Percentiles rank a stretch among this genome's conserved stretches.
phyloP scores from a whole-genome alignment of 345 rosid genomes.

The Firmiana major region DNA sequence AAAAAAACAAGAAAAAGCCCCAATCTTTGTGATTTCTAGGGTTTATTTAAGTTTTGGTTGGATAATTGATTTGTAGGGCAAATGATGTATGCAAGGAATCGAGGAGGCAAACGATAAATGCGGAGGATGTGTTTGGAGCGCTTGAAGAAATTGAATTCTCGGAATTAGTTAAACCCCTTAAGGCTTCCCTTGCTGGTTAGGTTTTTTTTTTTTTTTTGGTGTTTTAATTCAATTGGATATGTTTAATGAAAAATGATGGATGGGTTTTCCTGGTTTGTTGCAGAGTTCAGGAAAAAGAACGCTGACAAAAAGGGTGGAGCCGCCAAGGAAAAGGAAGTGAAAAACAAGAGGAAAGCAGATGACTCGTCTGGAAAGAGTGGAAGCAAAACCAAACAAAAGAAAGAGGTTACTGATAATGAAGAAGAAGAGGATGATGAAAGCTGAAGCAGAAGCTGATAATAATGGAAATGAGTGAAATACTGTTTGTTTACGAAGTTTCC shows the following conservation, averaged over 20 bases:
- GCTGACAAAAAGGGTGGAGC: slow-evolving; percentile 57
- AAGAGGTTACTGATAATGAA: background rate
- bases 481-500: too few species aligned
- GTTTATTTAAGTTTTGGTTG: background rate
- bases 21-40: slow-evolving; percentile 3
- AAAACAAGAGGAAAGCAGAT: slow-evolving; percentile 48
- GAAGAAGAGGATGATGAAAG: too few species aligned
- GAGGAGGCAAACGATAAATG: slow-evolving; percentile 61
- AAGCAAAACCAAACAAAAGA: slow-evolving; percentile 29
- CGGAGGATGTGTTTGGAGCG: slow-evolving; percentile 56
- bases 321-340: slow-evolving; percentile 38
- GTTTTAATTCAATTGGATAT: background rate
- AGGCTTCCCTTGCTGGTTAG: slow-evolving; percentile 55
- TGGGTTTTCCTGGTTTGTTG: slow-evolving; percentile 14
- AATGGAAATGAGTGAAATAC: background rate
- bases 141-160: slow-evolving; percentile 61
- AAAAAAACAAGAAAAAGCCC: background rate
- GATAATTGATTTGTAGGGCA: slow-evolving; percentile 33
- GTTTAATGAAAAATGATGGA: background rate
- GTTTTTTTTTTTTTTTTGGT: background rate
- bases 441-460: background rate
- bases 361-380: slow-evolving; percentile 27
- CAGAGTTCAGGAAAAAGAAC: slow-evolving; percentile 66
- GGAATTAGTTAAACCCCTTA: slow-evolving; percentile 52
- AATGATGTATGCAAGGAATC: slow-evolving; percentile 72